Conservation (phyloP, 441 rosid genomes). For the Pelargonium citronellum region DNA sequence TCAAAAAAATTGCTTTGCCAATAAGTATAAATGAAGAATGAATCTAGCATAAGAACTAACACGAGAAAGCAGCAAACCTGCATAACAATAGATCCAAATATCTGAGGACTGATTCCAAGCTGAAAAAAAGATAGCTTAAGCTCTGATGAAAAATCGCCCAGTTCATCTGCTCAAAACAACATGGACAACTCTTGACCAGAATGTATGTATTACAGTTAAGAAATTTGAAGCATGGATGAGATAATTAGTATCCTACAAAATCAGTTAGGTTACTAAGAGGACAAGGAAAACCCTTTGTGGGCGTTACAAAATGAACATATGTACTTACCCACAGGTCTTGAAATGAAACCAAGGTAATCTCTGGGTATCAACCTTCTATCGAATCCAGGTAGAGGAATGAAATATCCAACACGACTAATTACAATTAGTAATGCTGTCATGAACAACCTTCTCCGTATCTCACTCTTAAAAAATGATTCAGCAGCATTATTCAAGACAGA, state of each 20-base stretch:
- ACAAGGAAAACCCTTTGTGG: constrained; percentile 2
- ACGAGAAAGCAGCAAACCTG: constrained; percentile 46
- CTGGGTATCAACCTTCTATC: constrained; percentile 81
- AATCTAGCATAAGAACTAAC: not conserved
- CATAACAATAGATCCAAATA: constrained; percentile 79
- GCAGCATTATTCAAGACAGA: constrained; percentile 70
- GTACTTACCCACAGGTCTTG: constrained; percentile 79
- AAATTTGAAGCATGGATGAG: not conserved
- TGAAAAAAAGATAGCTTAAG: constrained; percentile 86
- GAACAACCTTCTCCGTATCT: constrained; percentile 76
- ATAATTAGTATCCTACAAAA: not conserved
- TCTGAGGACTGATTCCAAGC: constrained; percentile 96
- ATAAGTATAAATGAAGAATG: constrained; percentile 3
- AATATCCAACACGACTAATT: constrained; percentile 80
- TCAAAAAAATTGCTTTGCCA: not conserved
- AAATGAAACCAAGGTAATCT: constrained; percentile 84
- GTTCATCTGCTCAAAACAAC: constrained; percentile 55
- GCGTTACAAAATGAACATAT: not conserved
- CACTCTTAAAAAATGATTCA: constrained; percentile 80
- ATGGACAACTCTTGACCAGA: constrained; percentile 2
- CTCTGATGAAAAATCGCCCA: constrained; percentile 72
- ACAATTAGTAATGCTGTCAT: constrained; percentile 66
- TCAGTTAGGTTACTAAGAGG: constrained; percentile 6
- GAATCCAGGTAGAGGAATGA: constrained; percentile 85
- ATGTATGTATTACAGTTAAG: not conserved